phyloP scores from a whole-genome alignment of 306 rosid genomes.

The Spatholobus suberectus region DNA sequence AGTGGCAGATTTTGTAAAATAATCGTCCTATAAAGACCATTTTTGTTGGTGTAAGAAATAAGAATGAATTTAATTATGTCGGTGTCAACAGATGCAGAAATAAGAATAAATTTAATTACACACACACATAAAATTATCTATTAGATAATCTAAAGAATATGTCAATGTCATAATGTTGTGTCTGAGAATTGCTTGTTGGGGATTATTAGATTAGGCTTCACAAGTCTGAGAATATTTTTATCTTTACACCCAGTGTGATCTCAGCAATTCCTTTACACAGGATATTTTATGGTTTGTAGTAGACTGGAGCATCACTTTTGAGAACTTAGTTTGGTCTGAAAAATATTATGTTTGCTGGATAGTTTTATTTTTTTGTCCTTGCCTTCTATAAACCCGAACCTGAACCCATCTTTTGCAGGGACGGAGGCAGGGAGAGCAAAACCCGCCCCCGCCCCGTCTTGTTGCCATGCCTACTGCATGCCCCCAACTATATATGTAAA shows the following conservation, averaged over 20 bases:
- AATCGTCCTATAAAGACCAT: constrained; percentile 1
- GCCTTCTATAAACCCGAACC: no score
- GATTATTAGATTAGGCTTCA: constrained; percentile 4
- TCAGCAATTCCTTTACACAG: neutral
- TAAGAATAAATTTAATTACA: neutral
- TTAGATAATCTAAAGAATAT: neutral
- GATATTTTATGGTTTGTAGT: neutral
- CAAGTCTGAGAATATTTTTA: neutral
- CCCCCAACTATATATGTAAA: neutral
- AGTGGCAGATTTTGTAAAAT: neutral
- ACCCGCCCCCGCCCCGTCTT: no score
- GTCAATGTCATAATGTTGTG: neutral
- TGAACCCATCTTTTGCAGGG: no score
- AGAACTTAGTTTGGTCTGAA: neutral
- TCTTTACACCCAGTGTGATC: neutral
- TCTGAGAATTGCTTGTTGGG: neutral
- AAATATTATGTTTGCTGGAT: neutral
- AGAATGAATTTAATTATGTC: neutral
- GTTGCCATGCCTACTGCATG: no score
- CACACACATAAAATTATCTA: neutral
- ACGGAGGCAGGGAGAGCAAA: no score
- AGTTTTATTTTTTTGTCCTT: no score
- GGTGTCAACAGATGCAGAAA: neutral
- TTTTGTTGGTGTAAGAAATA: constrained; percentile 9
- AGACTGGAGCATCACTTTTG: neutral